Evolutionary conservation across 805 yeast genomes (phyloP).

Genomic region (Kazachstania viticola): DNA sequence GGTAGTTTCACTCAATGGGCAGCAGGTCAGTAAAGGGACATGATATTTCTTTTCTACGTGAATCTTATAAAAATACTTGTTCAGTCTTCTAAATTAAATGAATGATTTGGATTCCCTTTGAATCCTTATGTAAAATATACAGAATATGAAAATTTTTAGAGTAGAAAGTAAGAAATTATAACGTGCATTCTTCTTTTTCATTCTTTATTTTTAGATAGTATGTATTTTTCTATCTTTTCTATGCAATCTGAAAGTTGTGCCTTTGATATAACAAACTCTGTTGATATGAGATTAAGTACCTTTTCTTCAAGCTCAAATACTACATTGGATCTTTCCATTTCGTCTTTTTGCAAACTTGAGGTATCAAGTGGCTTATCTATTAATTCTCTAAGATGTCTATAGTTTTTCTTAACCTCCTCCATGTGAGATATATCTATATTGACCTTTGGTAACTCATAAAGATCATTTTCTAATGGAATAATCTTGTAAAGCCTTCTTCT

Average conservation of each 20-base stretch:
- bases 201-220: no score
- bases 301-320: slow-evolving; percentile 9
- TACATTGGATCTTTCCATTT: slow-evolving; percentile 1
- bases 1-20: slow-evolving; percentile 28
- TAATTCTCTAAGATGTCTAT: no score
- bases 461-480: slow-evolving; percentile 19
- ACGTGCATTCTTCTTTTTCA: no score
- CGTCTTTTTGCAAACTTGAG: no score
- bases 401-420: no score
- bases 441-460: no score
- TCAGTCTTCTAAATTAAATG: neutral
- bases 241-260: slow-evolving; percentile 8
- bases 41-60: no score
- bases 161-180: no score
- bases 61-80: no score
- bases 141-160: neutral
- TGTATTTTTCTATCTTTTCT: slow-evolving; percentile 5
- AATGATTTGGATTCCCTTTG: neutral
- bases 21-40: slow-evolving; percentile 18
- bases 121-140: neutral
- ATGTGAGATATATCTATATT: no score
- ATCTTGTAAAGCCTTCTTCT: slow-evolving; percentile 18
- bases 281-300: slow-evolving; percentile 6
- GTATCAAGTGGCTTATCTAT: no score
- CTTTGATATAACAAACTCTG: slow-evolving; percentile 9